phyloP scores from a whole-genome alignment of 179 eudicot species.

The Sideroxylon spinosum region DNA sequence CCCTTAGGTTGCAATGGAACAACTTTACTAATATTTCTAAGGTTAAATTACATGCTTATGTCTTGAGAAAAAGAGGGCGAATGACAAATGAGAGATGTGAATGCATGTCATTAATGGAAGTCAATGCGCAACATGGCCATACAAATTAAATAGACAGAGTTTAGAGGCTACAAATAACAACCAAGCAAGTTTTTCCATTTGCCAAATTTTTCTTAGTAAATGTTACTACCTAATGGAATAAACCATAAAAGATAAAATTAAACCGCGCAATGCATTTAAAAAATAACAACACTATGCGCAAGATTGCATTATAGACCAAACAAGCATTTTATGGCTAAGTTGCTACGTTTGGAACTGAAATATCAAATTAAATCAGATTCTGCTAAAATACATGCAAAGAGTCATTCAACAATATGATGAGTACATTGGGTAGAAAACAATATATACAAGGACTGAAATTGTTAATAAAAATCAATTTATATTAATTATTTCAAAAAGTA shows the following conservation, averaged over 20 bases:
- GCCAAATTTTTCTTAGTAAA: background rate
- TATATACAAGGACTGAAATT: too few species aligned
- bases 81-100: constrained; percentile 6
- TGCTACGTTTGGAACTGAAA: too few species aligned
- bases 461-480: background rate
- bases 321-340: background rate
- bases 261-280: background rate
- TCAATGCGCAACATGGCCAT: background rate
- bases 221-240: background rate
- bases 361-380: too few species aligned
- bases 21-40: too few species aligned
- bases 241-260: background rate
- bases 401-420: too few species aligned
- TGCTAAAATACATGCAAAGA: too few species aligned
- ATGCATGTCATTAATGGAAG: background rate
- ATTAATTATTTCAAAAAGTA: background rate
- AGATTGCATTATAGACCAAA: background rate
- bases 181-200: background rate
- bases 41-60: background rate
- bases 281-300: background rate
- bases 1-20: too few species aligned
- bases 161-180: background rate
- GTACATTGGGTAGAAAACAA: too few species aligned
- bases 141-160: background rate
- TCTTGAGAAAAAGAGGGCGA: background rate